phyloP scores from a whole-genome alignment of 2,329 filamentous ascomycete genomes.

The Claviceps arundinis region DNA sequence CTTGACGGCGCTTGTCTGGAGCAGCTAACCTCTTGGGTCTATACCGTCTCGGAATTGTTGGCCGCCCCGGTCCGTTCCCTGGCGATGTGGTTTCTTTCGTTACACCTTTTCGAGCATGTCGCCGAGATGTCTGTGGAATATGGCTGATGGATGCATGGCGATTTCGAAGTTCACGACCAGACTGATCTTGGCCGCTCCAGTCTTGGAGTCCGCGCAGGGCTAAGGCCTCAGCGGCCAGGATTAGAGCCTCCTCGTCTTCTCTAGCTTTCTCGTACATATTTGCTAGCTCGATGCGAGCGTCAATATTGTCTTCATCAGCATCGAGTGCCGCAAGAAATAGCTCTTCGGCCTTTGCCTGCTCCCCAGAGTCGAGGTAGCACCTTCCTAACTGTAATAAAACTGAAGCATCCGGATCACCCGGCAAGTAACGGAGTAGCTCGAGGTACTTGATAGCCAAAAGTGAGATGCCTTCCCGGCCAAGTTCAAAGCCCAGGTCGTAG shows the following conservation, averaged over 20 bases:
- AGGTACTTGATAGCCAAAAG: conserved; percentile 40
- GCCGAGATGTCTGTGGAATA: neutral
- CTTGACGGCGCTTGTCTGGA: conserved; percentile 28
- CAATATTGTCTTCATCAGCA: conserved; percentile 56
- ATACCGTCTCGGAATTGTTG: conserved; percentile 24
- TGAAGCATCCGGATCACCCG: conserved; percentile 36
- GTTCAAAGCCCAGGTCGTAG: conserved; percentile 45
- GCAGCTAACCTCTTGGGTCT: conserved; percentile 33
- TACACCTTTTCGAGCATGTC: neutral
- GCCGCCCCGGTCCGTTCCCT: neutral
- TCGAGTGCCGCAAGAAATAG: conserved; percentile 65
- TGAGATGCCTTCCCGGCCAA: conserved; percentile 20
- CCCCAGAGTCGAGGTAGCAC: conserved; percentile 54
- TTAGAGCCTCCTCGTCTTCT: conserved; percentile 62
- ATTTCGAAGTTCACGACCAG: neutral
- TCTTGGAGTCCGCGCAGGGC: conserved; percentile 41
- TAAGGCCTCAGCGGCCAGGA: conserved; percentile 64
- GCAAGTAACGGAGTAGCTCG: conserved; percentile 35
- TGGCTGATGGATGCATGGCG: neutral
- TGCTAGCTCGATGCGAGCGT: conserved; percentile 66
- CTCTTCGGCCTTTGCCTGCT: conserved; percentile 58
- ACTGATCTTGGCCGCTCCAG: neutral
- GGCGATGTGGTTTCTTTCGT: neutral
- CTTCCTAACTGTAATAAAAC: conserved; percentile 44
- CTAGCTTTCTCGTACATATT: conserved; percentile 70